Evolutionary conservation across 169 alveolate genomes (phyloP).

Genomic region (Eimeria mitis): DNA sequence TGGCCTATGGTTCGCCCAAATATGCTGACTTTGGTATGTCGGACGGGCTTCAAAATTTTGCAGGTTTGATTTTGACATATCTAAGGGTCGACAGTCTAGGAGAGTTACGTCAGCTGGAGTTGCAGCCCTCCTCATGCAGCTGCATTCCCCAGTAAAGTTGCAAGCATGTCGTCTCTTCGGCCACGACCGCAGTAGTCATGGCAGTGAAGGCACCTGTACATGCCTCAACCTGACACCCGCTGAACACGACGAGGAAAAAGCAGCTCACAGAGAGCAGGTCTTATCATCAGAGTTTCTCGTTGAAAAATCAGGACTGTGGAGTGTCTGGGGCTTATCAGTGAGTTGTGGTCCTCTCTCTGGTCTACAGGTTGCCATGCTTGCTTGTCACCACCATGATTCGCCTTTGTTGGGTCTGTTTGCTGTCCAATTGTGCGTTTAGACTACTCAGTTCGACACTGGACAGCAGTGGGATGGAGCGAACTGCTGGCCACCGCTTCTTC

Average conservation of each 20-base stretch:
- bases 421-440: neutral
- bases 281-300: conserved; percentile 44
- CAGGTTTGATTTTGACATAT: conserved; percentile 57
- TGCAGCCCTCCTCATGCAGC: conserved; percentile 38
- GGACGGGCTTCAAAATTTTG: neutral
- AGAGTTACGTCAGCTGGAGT: conserved; percentile 52
- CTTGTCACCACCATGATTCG: neutral
- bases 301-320: conserved; percentile 66
- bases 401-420: neutral
- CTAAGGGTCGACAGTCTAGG: neutral
- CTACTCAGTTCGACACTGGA: conserved; percentile 57
- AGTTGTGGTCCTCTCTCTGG: neutral
- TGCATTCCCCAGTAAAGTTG: neutral
- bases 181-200: neutral
- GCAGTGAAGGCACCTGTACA: neutral
- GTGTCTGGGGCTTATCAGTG: conserved; percentile 73
- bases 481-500: conserved; percentile 83
- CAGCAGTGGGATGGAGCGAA: conserved; percentile 85
- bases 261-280: conserved; percentile 4
- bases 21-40: neutral
- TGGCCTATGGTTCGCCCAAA: neutral
- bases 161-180: conserved; percentile 44
- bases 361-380: neutral
- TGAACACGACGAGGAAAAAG: neutral
- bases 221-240: neutral